A percentile compares a stretch with the other conserved stretches of the same genome.
These are phyloP conservation scores for Elsinoe perseae DNA, from an alignment of 2,329 filamentous ascomycete genomes.

Conservation along the genomic window DNA sequence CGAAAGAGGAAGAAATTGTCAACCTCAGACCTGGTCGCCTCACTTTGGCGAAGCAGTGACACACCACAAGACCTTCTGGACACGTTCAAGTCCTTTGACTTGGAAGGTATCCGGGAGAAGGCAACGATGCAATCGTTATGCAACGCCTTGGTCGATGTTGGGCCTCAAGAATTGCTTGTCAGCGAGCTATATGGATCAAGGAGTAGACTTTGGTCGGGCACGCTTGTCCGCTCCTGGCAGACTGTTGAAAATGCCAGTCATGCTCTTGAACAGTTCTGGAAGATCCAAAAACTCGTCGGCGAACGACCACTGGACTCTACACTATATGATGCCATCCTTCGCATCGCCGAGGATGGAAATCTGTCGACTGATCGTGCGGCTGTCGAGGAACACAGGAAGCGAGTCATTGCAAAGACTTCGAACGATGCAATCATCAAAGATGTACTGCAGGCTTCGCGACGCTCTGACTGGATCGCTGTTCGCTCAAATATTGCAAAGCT, in stretches of 20 bases:
- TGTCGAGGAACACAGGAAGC: neutral
- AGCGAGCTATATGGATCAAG: constrained; percentile 3
- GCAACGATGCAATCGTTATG: neutral
- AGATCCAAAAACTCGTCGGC: constrained; percentile 3
- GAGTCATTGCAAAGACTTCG: neutral
- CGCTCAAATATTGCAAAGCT: neutral
- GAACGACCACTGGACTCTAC: constrained; percentile 1
- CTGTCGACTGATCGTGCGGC: neutral
- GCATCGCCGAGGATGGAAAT: neutral
- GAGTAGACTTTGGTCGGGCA: neutral
- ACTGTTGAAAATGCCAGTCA: neutral
- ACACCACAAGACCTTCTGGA: neutral
- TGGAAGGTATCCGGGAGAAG: neutral
- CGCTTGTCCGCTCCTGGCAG: neutral
- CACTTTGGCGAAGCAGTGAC: neutral
- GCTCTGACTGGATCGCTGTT: neutral
- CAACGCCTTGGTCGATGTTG: neutral
- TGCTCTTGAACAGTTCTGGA: constrained; percentile 1
- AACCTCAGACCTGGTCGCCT: neutral
- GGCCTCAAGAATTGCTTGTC: neutral
- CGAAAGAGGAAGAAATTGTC: neutral
- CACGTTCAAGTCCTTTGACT: neutral
- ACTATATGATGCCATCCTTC: neutral
- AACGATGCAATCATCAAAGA: neutral
- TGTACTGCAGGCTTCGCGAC: neutral